Evolutionary conservation across 192 early-diverging fungal genomes (phyloP).

Genomic region (Chytriomyces sp.): DNA sequence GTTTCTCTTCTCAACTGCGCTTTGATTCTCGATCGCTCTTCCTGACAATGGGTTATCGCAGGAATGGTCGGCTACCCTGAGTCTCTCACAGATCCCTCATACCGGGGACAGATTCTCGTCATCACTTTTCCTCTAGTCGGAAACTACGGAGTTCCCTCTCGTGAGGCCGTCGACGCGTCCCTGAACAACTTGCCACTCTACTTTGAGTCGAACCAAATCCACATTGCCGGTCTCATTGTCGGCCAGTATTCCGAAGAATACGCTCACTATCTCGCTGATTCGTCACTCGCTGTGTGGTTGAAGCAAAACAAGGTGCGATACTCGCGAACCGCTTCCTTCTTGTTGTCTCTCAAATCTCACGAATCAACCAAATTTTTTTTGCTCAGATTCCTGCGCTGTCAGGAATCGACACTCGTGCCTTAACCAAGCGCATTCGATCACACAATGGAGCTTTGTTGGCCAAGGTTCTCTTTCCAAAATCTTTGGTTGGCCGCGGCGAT

Average conservation of each 20-base stretch:
- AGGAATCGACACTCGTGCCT: constrained; percentile 93
- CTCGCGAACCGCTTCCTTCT: not conserved
- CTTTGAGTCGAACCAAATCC: constrained; percentile 96
- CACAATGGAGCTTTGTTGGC: constrained; percentile 85
- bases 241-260: constrained; percentile 90
- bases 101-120: constrained; percentile 97
- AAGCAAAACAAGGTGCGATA: constrained; percentile 73
- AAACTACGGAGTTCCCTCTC: constrained; percentile 97
- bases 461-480: constrained; percentile 86
- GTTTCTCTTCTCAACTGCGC: constrained; percentile 5
- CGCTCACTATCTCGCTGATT: constrained; percentile 90
- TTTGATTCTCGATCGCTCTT: constrained; percentile 1
- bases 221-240: constrained; percentile 90
- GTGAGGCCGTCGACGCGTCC: constrained; percentile 78
- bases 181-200: constrained; percentile 89
- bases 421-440: constrained; percentile 96
- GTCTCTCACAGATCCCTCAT: constrained; percentile 97
- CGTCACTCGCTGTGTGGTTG: constrained; percentile 87
- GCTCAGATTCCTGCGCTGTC: constrained; percentile 81
- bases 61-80: constrained; percentile 98
- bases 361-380: too few species aligned
- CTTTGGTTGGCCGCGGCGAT: constrained; percentile 37
- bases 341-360: too few species aligned
- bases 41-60: constrained; percentile 25
- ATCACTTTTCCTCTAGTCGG: constrained; percentile 97